Percentiles rank a stretch among this genome's conserved stretches.
Conservation (phyloP, 164 flowering plant species). For the Berberis thunbergii region DNA sequence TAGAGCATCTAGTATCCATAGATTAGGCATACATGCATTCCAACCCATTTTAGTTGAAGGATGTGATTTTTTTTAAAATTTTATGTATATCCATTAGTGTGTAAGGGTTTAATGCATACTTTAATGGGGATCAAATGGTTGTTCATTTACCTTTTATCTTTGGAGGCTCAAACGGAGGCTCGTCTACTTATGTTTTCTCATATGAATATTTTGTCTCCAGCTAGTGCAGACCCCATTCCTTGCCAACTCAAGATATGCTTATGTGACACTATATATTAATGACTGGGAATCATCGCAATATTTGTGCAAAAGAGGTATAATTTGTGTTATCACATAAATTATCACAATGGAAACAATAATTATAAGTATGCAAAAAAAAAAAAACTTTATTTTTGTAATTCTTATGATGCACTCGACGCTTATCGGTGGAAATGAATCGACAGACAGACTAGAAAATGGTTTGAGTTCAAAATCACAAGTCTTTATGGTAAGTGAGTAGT, state of each 20-base stretch:
- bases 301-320: conserved; percentile 3
- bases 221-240: not conserved
- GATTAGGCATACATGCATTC: not conserved
- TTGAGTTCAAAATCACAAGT: no score
- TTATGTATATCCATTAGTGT: not conserved
- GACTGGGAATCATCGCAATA: conserved; percentile 9
- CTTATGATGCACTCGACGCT: not conserved
- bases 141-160: no score
- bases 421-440: not conserved
- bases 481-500: no score
- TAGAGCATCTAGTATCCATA: not conserved
- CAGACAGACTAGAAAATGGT: no score
- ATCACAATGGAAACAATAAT: no score
- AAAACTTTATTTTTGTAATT: not conserved
- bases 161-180: not conserved
- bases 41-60: not conserved
- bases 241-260: conserved; percentile 18
- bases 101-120: not conserved
- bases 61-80: not conserved
- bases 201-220: not conserved
- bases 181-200: not conserved
- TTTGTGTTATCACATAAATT: not conserved
- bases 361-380: no score
- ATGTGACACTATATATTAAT: conserved; percentile 9
- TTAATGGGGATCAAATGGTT: no score